Percentiles rank a stretch among this genome's conserved stretches.
Conservation (phyloP, 148 eudicot species). For the Hydrangea macrophylla region DNA sequence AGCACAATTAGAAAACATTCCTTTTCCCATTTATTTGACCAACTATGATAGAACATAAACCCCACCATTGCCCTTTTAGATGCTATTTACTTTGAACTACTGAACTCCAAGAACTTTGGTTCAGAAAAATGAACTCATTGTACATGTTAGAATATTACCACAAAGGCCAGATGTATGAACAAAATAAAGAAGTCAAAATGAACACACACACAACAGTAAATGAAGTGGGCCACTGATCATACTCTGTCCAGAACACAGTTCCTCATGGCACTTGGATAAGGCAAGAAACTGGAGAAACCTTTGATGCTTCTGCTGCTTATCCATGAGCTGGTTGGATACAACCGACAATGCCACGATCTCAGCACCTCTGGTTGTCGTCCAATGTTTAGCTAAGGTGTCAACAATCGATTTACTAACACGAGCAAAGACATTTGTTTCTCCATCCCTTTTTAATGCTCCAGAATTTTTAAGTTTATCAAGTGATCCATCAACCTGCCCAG, state of each 20-base stretch:
- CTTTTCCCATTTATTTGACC: background rate
- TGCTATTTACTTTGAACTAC: background rate
- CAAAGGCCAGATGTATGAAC: background rate
- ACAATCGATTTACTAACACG: constrained; percentile 86
- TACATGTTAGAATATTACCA: background rate
- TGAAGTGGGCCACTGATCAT: constrained; percentile 25
- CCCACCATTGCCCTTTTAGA: background rate
- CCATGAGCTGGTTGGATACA: constrained; percentile 70
- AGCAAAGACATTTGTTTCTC: constrained; percentile 79
- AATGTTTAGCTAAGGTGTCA: constrained; percentile 94
- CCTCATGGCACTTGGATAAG: constrained; percentile 93
- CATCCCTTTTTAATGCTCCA: constrained; percentile 92
- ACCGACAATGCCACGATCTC: constrained; percentile 74
- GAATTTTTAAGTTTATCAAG: constrained; percentile 64
- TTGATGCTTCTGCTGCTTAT: constrained; percentile 92
- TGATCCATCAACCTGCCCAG: constrained; percentile 67
- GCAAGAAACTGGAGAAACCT: constrained; percentile 93
- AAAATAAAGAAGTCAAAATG: background rate
- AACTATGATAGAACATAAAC: background rate
- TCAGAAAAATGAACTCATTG: background rate
- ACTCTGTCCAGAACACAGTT: constrained; percentile 73
- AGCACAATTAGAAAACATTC: background rate
- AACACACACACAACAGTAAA: background rate
- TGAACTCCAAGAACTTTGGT: background rate
- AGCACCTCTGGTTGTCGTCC: constrained; percentile 98